Conservation (phyloP, 352 stramenopile species). For the Globisporangium rhizosaccharum region DNA sequence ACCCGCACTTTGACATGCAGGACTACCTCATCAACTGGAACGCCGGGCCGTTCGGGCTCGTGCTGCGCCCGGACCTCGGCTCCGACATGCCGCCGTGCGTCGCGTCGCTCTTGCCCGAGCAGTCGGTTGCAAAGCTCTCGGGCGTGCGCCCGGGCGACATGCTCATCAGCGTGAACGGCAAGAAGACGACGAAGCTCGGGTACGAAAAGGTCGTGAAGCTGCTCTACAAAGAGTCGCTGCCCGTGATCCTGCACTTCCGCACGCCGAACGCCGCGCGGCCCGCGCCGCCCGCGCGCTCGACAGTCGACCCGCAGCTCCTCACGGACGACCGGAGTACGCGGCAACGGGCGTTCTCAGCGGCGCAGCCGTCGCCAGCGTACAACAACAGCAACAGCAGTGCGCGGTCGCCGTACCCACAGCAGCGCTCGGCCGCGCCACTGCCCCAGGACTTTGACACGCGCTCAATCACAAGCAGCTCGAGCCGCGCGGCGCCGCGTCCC, state of each 20-base stretch:
- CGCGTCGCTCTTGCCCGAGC: conserved; percentile 58
- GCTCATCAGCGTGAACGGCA: conserved; percentile 76
- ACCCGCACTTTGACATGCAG: conserved; percentile 32
- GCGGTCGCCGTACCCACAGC: conserved; percentile 1
- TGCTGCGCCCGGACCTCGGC: conserved; percentile 64
- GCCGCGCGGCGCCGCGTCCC: conserved; percentile 18
- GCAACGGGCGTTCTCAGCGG: background rate
- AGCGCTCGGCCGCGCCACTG: background rate
- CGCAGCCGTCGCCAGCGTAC: conserved; percentile 3
- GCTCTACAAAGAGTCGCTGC: conserved; percentile 73
- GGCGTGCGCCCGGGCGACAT: conserved; percentile 61
- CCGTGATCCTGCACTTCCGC: conserved; percentile 74
- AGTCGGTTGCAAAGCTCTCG: conserved; percentile 67
- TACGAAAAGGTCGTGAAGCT: conserved; percentile 75
- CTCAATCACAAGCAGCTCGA: conserved; percentile 17
- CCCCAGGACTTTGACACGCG: conserved; percentile 15
- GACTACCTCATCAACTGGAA: conserved; percentile 88
- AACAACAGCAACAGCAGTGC: conserved; percentile 9
- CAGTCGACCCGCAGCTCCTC: conserved; percentile 8
- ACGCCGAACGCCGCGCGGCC: conserved; percentile 25
- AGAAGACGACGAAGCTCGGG: conserved; percentile 64
- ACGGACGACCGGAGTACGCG: background rate
- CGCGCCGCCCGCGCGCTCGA: background rate
- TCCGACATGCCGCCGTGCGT: conserved; percentile 77
- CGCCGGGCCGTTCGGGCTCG: conserved; percentile 63